Evolutionary conservation across 306 rosid species (phyloP).

Genomic region (Glycine soja): DNA sequence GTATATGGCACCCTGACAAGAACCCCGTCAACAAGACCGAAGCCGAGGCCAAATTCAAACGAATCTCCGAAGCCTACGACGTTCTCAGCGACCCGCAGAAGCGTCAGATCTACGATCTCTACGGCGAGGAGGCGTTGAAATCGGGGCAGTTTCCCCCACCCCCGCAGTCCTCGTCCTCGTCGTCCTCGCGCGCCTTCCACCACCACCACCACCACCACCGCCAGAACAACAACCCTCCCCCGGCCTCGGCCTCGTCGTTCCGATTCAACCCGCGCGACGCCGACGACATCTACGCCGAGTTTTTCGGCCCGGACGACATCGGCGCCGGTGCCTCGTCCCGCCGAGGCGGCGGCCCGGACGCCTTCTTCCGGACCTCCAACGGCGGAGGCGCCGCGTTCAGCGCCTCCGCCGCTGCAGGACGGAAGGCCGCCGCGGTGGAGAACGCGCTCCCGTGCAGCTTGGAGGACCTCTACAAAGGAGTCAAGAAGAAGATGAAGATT

Average conservation of each 20-base stretch:
- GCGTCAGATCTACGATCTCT: constrained; percentile 97
- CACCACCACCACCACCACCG: constrained; percentile 51
- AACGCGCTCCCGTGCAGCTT: constrained; percentile 70
- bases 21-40: constrained; percentile 69
- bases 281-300: constrained; percentile 78
- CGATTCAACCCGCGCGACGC: constrained; percentile 74
- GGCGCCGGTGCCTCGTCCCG: constrained; percentile 36
- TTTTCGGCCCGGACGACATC: constrained; percentile 57
- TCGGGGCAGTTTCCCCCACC: constrained; percentile 84
- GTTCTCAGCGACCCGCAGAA: constrained; percentile 84
- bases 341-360: constrained; percentile 46
- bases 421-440: constrained; percentile 80
- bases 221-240: constrained; percentile 35
- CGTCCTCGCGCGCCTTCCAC: constrained; percentile 47
- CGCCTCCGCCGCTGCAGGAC: constrained; percentile 32
- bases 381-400: constrained; percentile 45
- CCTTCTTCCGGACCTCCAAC: constrained; percentile 59
- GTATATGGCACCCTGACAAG: constrained; percentile 97
- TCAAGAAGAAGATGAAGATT: constrained; percentile 88
- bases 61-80: constrained; percentile 87
- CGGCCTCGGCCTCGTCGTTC: constrained; percentile 41
- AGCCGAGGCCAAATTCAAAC: constrained; percentile 88
- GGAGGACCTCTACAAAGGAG: constrained; percentile 89
- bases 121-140: constrained; percentile 87
- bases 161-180: constrained; percentile 48